Evolutionary conservation across 805 yeast genomes (phyloP).

Genomic region (Monosporozyma aerobia): DNA sequence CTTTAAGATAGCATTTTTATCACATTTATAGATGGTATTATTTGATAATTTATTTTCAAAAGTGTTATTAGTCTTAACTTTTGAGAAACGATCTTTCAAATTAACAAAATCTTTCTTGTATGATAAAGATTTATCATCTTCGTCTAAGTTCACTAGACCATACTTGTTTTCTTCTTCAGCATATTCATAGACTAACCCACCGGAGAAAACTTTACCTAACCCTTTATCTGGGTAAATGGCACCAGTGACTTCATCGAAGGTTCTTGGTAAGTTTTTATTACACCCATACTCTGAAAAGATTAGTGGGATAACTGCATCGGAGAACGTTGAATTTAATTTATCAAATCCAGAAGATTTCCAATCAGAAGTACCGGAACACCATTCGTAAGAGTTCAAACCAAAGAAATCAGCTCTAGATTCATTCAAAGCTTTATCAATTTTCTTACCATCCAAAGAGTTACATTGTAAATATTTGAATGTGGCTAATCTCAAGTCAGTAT

Average conservation of each 20-base stretch:
- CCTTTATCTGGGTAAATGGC: slow-evolving; percentile 51
- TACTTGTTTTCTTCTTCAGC: slow-evolving; percentile 67
- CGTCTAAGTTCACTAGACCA: slow-evolving; percentile 57
- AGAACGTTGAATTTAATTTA: slow-evolving; percentile 44
- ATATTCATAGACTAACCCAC: slow-evolving; percentile 92
- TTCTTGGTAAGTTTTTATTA: slow-evolving; percentile 66
- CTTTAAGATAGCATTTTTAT: slow-evolving; percentile 29
- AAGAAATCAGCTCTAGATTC: slow-evolving; percentile 73
- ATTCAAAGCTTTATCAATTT: slow-evolving; percentile 38
- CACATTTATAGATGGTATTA: slow-evolving; percentile 32
- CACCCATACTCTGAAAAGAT: slow-evolving; percentile 80
- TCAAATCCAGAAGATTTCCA: slow-evolving; percentile 67
- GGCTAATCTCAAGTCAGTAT: slow-evolving; percentile 54
- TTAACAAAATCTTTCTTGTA: slow-evolving; percentile 43
- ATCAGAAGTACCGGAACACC: slow-evolving; percentile 64
- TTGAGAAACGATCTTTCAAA: slow-evolving; percentile 36
- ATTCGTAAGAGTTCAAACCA: slow-evolving; percentile 79
- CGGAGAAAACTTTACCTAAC: slow-evolving; percentile 59
- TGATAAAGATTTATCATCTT: slow-evolving; percentile 33
- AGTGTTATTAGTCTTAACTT: slow-evolving; percentile 32
- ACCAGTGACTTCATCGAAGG: slow-evolving; percentile 68
- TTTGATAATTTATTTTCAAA: slow-evolving; percentile 31
- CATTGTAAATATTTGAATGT: slow-evolving; percentile 79
- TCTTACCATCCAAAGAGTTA: slow-evolving; percentile 44
- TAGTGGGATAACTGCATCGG: slow-evolving; percentile 55